Percentiles rank a stretch among this genome's conserved stretches.
These are phyloP conservation scores for Solanum dulcamara DNA, from an alignment of 257 asterid genomes.

Conservation along the genomic window DNA sequence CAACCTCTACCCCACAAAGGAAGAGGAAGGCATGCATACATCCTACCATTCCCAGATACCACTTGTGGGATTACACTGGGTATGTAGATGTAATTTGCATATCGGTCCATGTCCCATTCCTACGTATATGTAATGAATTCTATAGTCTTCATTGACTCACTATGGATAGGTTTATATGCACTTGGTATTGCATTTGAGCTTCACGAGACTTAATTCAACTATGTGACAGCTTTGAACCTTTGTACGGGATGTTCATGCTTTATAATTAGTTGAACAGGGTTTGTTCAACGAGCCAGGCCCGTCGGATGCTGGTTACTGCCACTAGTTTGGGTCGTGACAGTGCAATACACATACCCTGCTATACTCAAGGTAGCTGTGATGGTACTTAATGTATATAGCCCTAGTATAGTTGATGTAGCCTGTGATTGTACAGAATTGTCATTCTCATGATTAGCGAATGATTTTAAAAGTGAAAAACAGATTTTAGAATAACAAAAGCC, in stretches of 20 bases:
- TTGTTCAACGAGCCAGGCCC: neutral
- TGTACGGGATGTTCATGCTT: neutral
- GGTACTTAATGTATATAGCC: neutral
- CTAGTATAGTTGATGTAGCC: neutral
- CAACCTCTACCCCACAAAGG: neutral
- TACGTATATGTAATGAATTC: neutral
- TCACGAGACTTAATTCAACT: neutral
- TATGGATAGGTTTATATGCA: neutral
- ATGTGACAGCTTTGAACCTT: neutral
- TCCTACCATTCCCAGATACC: neutral
- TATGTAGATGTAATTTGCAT: neutral
- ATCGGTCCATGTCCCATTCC: neutral
- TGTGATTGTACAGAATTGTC: neutral
- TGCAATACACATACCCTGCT: neutral
- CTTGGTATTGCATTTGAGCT: neutral
- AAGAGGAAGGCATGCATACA: neutral
- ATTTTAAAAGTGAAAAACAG: neutral
- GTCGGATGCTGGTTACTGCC: neutral
- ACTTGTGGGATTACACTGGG: neutral
- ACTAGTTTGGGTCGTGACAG: neutral
- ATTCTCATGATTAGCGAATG: neutral
- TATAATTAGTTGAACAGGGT: neutral
- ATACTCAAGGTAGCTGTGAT: neutral
- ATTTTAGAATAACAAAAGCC: neutral
- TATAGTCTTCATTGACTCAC: neutral